A percentile compares a stretch with the other conserved stretches of the same genome.
These are phyloP conservation scores for Rossbeevera mucosa DNA, from an alignment of 768 basidiomycete genomes.

Conservation along the genomic window DNA sequence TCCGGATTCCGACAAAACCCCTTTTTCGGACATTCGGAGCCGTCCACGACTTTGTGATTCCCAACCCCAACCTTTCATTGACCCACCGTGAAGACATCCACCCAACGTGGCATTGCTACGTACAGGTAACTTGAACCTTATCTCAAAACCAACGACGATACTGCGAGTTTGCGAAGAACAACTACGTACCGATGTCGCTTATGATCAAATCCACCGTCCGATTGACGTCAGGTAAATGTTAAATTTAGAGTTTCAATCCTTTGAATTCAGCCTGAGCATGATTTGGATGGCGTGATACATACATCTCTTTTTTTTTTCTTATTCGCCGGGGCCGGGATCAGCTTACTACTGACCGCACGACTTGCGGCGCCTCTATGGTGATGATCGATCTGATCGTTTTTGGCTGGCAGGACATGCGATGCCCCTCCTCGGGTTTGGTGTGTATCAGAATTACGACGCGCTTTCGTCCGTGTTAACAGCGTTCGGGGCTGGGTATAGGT, in stretches of 20 bases:
- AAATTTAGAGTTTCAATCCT: conserved; percentile 7
- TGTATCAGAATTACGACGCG: conserved; percentile 62
- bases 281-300: not conserved
- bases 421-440: conserved; percentile 67
- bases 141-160: not conserved
- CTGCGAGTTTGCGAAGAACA: not conserved
- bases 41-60: not conserved
- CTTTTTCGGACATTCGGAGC: not conserved
- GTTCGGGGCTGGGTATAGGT: conserved; percentile 64
- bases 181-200: conserved; percentile 22
- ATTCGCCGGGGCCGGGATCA: not conserved
- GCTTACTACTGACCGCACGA: not conserved
- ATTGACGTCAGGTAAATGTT: conserved; percentile 33
- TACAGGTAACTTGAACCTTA: not conserved
- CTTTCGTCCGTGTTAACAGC: conserved; percentile 56
- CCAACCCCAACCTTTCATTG: not conserved
- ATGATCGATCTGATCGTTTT: conserved; percentile 3
- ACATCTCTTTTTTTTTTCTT: not conserved
- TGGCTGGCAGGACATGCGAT: conserved; percentile 45
- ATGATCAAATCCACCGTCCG: conserved; percentile 30
- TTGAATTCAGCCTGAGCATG: conserved; percentile 18
- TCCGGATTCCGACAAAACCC: conserved; percentile 6
- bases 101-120: not conserved
- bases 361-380: not conserved
- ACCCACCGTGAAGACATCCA: not conserved